A percentile compares a stretch with the other conserved stretches of the same genome.
These are phyloP conservation scores for Pseudomicrostroma phylloplanum DNA, from an alignment of 1,284 basidiomycete species.

Conservation along the genomic window DNA sequence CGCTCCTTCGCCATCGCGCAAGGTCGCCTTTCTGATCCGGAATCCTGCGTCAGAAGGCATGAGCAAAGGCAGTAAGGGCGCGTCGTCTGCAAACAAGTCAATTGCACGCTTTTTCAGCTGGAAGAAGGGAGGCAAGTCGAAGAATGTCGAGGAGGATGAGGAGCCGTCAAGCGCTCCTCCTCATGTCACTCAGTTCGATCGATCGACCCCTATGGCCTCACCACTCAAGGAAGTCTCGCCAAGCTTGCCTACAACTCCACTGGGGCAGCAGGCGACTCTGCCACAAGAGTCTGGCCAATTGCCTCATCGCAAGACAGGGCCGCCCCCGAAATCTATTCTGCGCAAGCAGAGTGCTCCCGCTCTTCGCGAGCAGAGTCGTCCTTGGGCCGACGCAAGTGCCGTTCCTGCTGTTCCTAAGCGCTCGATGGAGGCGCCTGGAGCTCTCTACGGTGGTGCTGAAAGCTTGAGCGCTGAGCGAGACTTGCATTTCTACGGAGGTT, in stretches of 20 bases:
- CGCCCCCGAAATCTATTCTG: background rate
- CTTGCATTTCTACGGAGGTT: no score
- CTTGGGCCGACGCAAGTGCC: no score
- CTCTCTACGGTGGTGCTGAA: no score
- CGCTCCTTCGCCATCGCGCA: background rate
- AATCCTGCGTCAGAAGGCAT: background rate
- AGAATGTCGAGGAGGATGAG: conserved; percentile 17
- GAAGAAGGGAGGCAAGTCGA: conserved; percentile 25
- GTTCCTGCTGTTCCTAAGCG: no score
- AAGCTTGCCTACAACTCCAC: no score
- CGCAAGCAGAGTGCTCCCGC: conserved; percentile 28
- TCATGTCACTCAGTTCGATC: conserved; percentile 29
- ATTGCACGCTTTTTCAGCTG: conserved; percentile 30
- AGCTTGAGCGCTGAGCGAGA: no score
- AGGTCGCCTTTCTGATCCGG: background rate
- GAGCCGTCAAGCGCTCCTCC: conserved; percentile 32
- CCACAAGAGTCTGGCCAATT: background rate
- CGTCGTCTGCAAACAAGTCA: no score
- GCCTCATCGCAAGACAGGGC: conserved; percentile 2
- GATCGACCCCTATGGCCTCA: conserved; percentile 14
- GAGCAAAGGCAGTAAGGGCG: background rate
- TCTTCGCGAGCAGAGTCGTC: conserved; percentile 13
- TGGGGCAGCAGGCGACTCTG: background rate
- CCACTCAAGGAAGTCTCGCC: no score
- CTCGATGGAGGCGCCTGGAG: no score